Evolutionary conservation across 2,329 filamentous ascomycete genomes (phyloP).

Genomic region (Neocucurbitaria cava): DNA sequence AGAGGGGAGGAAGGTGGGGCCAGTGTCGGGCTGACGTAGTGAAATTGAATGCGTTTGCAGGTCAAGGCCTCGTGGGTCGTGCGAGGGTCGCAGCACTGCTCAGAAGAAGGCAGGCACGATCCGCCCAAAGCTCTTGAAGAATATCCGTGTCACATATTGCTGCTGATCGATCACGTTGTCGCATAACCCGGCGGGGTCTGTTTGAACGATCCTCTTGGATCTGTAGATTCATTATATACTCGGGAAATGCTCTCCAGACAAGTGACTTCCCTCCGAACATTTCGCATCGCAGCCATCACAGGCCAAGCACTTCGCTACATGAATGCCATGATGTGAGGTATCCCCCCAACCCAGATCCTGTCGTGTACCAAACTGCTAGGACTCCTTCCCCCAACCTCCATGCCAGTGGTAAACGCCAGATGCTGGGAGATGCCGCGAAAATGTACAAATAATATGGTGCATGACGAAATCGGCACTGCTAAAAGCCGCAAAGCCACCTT

Average conservation of each 20-base stretch:
- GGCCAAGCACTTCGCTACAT: not conserved
- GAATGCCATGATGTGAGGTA: not conserved
- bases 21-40: too few relatives aligned
- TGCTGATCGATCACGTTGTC: not conserved
- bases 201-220: not conserved
- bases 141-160: too few relatives aligned
- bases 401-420: slow-evolving; percentile 10
- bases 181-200: not conserved
- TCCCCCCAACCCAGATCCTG: not conserved
- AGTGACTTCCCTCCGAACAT: not conserved
- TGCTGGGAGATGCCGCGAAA: slow-evolving; percentile 10
- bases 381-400: not conserved
- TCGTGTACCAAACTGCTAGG: not conserved
- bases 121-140: not conserved
- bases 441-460: slow-evolving; percentile 11
- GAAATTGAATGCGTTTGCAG: too few relatives aligned
- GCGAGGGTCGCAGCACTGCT: not conserved
- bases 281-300: not conserved
- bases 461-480: not conserved
- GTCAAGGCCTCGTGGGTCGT: not conserved
- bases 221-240: not conserved
- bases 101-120: not conserved
- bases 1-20: too few relatives aligned
- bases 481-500: not conserved
- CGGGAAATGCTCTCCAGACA: not conserved